Conservation (phyloP, 2,329 filamentous ascomycete species). For the Microcera coccophila region DNA sequence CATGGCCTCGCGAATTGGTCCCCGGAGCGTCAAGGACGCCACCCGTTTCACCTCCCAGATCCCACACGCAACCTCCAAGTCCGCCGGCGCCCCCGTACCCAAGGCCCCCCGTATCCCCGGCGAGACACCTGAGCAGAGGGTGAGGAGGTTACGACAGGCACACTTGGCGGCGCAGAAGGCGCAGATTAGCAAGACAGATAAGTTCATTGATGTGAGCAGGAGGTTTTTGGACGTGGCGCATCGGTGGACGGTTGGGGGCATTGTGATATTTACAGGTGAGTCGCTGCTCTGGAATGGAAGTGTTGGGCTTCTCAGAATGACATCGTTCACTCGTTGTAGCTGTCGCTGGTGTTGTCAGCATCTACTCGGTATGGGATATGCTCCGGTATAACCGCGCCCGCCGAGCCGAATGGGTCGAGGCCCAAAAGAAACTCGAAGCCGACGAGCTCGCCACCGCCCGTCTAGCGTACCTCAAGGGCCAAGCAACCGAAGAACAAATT, state of each 20-base stretch:
- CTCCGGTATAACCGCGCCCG: constrained; percentile 57
- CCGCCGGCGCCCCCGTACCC: constrained; percentile 31
- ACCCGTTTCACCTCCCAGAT: constrained; percentile 61
- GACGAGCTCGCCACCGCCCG: constrained; percentile 56
- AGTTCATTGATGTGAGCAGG: constrained; percentile 45
- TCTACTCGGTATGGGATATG: constrained; percentile 61
- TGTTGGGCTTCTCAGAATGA: no score
- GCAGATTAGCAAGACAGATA: constrained; percentile 51
- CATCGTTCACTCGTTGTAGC: no score
- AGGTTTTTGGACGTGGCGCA: constrained; percentile 54
- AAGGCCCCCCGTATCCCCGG: constrained; percentile 33
- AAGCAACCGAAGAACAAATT: constrained; percentile 54
- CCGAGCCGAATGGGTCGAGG: constrained; percentile 54
- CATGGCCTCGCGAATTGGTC: constrained; percentile 45
- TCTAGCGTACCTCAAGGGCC: constrained; percentile 57
- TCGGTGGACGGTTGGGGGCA: constrained; percentile 50
- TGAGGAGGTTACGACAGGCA: constrained; percentile 63
- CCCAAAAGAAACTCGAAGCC: constrained; percentile 51
- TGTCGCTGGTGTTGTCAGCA: constrained; percentile 52
- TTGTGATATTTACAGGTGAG: constrained; percentile 56
- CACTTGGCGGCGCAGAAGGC: constrained; percentile 63
- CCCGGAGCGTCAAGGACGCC: constrained; percentile 72
- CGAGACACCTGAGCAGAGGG: constrained; percentile 67
- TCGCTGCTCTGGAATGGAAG: no score
- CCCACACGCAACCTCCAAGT: constrained; percentile 64